Conservation (phyloP, 1,284 basidiomycete genomes). For the Anthracocystis panici-leucophaei region DNA sequence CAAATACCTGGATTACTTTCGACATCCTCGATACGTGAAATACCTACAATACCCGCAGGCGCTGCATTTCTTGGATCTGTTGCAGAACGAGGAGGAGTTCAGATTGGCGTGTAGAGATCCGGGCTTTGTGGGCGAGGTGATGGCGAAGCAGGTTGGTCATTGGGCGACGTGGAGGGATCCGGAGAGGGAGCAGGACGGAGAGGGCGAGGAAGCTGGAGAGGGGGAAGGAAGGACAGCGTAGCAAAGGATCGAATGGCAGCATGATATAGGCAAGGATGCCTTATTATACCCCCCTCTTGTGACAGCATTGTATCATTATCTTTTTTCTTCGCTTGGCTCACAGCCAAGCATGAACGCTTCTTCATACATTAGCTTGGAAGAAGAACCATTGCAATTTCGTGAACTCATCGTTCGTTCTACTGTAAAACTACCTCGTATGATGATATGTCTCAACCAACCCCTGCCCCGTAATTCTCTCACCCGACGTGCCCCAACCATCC, state of each 20-base stretch:
- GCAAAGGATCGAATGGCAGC: not conserved
- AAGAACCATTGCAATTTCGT: not conserved
- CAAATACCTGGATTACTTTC: constrained; percentile 58
- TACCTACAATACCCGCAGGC: constrained; percentile 65
- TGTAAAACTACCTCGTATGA: constrained; percentile 10
- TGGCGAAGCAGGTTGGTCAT: constrained; percentile 57
- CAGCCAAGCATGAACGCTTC: not conserved
- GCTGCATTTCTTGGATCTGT: constrained; percentile 56
- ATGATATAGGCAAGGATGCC: not conserved
- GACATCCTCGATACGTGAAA: constrained; percentile 57
- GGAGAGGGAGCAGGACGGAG: constrained; percentile 9
- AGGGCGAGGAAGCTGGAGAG: not conserved
- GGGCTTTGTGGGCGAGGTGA: constrained; percentile 60
- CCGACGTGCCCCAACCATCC: constrained; percentile 50
- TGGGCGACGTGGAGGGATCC: constrained; percentile 64
- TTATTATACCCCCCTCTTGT: constrained; percentile 16
- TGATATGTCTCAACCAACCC: constrained; percentile 46
- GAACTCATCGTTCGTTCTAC: too few species aligned
- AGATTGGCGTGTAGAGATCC: constrained; percentile 50
- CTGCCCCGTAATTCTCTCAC: constrained; percentile 42
- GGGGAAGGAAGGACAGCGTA: not conserved
- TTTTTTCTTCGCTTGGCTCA: not conserved
- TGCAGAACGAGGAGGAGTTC: constrained; percentile 57
- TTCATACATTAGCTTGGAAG: not conserved
- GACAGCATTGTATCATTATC: not conserved